Evolutionary conservation across 192 early-diverging fungal species (phyloP).

Genomic region (Haplosporangium gracile): DNA sequence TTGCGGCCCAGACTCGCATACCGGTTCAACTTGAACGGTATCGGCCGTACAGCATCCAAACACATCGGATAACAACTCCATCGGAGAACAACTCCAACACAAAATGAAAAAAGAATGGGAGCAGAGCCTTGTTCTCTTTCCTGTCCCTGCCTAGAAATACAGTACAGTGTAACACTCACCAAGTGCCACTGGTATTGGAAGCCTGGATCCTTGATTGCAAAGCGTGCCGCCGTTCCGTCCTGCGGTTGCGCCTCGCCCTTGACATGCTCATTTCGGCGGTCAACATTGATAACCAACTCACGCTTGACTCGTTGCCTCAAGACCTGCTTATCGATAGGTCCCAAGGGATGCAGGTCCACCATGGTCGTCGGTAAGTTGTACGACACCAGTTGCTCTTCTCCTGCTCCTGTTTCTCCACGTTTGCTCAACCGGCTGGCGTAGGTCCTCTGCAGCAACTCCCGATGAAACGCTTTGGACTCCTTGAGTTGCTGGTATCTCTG

Average conservation of each 20-base stretch:
- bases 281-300: constrained; percentile 9
- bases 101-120: background rate
- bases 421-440: constrained; percentile 9
- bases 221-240: constrained; percentile 32
- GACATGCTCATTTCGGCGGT: constrained; percentile 23
- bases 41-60: background rate
- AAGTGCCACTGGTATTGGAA: constrained; percentile 88
- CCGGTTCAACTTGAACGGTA: background rate
- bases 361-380: background rate
- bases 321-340: constrained; percentile 54
- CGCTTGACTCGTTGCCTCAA: constrained; percentile 54
- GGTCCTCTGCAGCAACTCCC: constrained; percentile 12
- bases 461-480: constrained; percentile 25
- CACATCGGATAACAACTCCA: background rate
- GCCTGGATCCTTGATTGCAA: constrained; percentile 80
- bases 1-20: background rate
- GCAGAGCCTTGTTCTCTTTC: background rate
- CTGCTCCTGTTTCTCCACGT: background rate
- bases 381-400: background rate
- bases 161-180: constrained; percentile 54
- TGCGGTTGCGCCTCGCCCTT: constrained; percentile 20
- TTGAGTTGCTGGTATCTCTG: constrained; percentile 36
- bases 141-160: background rate
- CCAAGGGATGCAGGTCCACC: constrained; percentile 19
- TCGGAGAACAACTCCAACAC: background rate